Evolutionary conservation across 2,329 filamentous ascomycete genomes (phyloP).

Genomic region (Fusarium secorum): DNA sequence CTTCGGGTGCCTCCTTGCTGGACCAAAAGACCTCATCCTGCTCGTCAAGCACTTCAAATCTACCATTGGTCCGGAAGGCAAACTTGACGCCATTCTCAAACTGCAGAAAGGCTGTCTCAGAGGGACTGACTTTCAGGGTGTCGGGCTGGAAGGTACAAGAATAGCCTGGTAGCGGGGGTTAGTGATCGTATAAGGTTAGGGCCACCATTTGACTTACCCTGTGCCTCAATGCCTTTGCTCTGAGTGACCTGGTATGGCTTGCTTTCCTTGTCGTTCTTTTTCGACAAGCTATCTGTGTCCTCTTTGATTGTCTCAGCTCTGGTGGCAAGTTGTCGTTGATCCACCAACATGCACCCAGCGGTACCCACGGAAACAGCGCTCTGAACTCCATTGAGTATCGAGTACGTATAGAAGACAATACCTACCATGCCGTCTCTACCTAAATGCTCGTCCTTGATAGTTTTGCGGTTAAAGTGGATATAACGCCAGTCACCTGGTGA

Average conservation of each 20-base stretch:
- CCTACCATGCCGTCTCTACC: not conserved
- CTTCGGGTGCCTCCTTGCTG: accelerated
- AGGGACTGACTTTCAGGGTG: not conserved
- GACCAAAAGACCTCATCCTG: accelerated
- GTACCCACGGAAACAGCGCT: not conserved
- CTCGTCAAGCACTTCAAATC: not conserved
- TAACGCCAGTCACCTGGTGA: not conserved
- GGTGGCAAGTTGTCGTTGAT: not conserved
- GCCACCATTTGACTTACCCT: not conserved
- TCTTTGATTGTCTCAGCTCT: not conserved
- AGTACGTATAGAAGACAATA: not conserved
- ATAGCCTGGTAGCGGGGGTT: accelerated
- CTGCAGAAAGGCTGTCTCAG: accelerated
- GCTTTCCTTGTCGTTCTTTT: accelerated
- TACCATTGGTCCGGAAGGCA: accelerated
- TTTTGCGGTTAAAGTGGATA: not conserved
- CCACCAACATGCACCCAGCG: not conserved
- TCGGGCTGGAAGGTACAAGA: not conserved
- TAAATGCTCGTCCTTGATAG: not conserved
- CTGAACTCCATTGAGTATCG: not conserved
- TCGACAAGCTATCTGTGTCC: accelerated
- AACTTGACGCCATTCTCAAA: not conserved
- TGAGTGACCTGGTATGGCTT: not conserved
- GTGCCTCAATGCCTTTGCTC: accelerated
- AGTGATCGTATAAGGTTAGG: not conserved